Evolutionary conservation across 495 filamentous ascomycete genomes (phyloP), one percentile per base, ranked within the genome.

Genomic region (Neurospora discreta): DNA sequence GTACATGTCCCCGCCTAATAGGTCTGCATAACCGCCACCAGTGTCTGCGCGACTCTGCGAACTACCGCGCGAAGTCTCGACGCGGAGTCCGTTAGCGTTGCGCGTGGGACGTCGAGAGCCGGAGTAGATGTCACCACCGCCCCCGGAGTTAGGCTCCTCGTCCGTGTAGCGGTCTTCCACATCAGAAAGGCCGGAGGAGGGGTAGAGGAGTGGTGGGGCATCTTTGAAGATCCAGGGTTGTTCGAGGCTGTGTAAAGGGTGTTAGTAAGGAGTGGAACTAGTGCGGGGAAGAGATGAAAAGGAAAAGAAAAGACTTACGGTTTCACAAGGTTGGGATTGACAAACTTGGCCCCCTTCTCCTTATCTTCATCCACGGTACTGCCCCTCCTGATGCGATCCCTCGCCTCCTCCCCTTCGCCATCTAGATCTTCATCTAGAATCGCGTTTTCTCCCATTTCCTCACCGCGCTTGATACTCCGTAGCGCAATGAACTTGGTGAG

Each of bases 401-500:
- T 75, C 73, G 80, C 70, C 75, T 43, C 79, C 74, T 30, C 77
- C 44, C 42, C 74, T 26, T n/a, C 39, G 6, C 80, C 80, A 4
- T 79, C 82, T 30, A 80, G 75, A 58, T 81, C 78, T 3, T 80
- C 82, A 52, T 83, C 81, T 20, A 81, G 73, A 39, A 81, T 77
- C 3, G 80, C 78, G 36, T 79, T 74, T 10, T 77, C 82, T 3
- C 77, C 78, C 40, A 77, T 76, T 52, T 82, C 82, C 67, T 85
- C 82, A 3, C 89, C 87, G 5, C 87, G 83, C 74, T 89, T 85
- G 71, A 98, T 93, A 75, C 92, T 96, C 75, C 92, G 86, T 39
- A 99, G 82, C 39, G 96, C 93, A 78, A 98, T 98, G 78, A 94
- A 98, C 73, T 89, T 90, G 81, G 92, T 97, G 69, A 98, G 80